Conservation (phyloP, 768 basidiomycete species). For the Antrodiella citrinella region DNA sequence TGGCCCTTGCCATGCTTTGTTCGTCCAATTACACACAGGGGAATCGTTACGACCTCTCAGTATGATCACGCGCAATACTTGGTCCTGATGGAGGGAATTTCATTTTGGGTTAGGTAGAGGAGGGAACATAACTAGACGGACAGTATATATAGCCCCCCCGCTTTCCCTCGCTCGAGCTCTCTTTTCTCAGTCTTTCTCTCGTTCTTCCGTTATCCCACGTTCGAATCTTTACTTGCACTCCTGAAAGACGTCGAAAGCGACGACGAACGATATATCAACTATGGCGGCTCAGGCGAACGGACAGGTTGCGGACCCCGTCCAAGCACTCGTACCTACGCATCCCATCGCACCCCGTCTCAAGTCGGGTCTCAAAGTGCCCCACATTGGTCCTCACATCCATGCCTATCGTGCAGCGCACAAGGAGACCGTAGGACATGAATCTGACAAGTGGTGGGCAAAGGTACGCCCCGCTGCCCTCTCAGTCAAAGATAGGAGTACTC, state of each 20-base stretch:
- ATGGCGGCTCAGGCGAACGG: background rate
- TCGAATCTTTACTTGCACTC: background rate
- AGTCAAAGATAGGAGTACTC: background rate
- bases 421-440: slow-evolving; percentile 65
- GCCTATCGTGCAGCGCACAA: slow-evolving; percentile 60
- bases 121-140: too few species aligned
- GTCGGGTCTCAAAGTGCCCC: slow-evolving; percentile 56
- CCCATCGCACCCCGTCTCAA: slow-evolving; percentile 74
- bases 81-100: background rate
- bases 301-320: background rate
- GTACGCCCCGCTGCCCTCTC: slow-evolving; percentile 26
- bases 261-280: background rate
- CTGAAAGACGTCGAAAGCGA: background rate
- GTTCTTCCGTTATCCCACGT: background rate
- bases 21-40: too few species aligned
- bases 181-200: background rate
- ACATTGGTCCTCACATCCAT: slow-evolving; percentile 72
- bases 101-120: background rate
- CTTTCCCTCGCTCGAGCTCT: background rate
- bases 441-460: slow-evolving; percentile 86
- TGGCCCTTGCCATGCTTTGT: too few species aligned
- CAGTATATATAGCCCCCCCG: background rate
- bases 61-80: background rate
- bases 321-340: slow-evolving; percentile 25
- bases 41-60: background rate